phyloP scores from a whole-genome alignment of 2,329 filamentous ascomycete genomes.

The Chrysoporthe cubensis region DNA sequence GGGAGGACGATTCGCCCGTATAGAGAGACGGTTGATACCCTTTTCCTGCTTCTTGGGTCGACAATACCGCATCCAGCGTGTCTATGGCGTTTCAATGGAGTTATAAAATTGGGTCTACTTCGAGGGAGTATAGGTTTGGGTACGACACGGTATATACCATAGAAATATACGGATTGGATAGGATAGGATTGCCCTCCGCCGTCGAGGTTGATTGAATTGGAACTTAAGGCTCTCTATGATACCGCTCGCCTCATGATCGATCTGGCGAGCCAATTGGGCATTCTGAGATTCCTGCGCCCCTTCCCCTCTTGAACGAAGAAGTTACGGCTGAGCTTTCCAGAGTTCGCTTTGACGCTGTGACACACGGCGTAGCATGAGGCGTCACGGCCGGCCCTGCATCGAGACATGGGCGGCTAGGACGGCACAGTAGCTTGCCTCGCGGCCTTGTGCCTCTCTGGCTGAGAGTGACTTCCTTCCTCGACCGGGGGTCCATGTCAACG shows the following conservation, averaged over 20 bases:
- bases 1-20: slow-evolving; percentile 28
- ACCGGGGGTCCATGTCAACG: no score
- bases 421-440: slow-evolving; percentile 3
- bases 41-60: slow-evolving; percentile 10
- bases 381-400: background rate
- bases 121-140: slow-evolving; percentile 11
- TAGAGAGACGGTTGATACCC: slow-evolving; percentile 19
- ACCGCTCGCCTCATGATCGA: background rate
- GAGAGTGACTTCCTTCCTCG: no score
- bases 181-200: background rate
- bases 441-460: background rate
- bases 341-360: background rate
- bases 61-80: slow-evolving; percentile 9
- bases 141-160: slow-evolving; percentile 26
- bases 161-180: slow-evolving; percentile 14
- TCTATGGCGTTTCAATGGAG: slow-evolving; percentile 10
- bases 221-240: background rate
- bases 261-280: background rate
- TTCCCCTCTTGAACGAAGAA: background rate
- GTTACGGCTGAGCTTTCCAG: no score
- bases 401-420: background rate
- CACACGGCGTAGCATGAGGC: background rate
- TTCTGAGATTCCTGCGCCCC: background rate
- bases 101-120: slow-evolving; percentile 14
- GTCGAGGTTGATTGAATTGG: background rate